phyloP scores from a whole-genome alignment of 2,329 filamentous ascomycete genomes.

The Leptographium procerum region DNA sequence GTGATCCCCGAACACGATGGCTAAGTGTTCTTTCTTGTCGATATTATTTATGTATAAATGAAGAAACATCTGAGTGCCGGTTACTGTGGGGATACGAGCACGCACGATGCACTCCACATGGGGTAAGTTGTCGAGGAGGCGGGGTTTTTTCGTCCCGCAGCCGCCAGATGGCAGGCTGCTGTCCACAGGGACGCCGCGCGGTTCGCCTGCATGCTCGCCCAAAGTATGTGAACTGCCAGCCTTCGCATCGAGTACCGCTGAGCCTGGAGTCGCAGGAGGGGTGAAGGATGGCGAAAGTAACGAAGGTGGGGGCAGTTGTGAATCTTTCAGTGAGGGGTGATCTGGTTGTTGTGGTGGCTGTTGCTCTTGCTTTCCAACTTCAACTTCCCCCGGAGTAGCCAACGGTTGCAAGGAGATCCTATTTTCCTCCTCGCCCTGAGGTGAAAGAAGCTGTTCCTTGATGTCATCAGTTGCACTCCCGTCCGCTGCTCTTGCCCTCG shows the following conservation, averaged over 20 bases:
- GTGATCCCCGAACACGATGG: constrained; percentile 85
- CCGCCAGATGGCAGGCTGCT: constrained; percentile 46
- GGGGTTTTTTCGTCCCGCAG: constrained; percentile 54
- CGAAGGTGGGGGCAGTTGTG: constrained; percentile 41
- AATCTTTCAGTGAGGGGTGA: background rate
- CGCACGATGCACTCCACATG: constrained; percentile 88
- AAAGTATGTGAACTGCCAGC: background rate
- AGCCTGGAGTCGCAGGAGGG: constrained; percentile 54
- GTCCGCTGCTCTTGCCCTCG: constrained; percentile 9
- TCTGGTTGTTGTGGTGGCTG: background rate
- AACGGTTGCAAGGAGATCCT: background rate
- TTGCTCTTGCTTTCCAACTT: background rate
- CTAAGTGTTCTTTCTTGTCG: constrained; percentile 91
- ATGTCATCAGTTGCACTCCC: constrained; percentile 10
- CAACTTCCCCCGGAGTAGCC: background rate
- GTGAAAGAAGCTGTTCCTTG: background rate
- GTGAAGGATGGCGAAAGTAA: constrained; percentile 82
- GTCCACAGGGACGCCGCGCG: constrained; percentile 48
- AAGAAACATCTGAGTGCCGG: constrained; percentile 90
- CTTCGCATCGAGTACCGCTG: constrained; percentile 21
- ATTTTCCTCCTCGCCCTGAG: background rate
- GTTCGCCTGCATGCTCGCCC: constrained; percentile 13
- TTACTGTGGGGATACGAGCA: constrained; percentile 86
- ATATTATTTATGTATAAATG: constrained; percentile 89
- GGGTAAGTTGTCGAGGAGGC: constrained; percentile 64